Evolutionary conservation across 257 asterid species (phyloP).

Genomic region (Penstemon davidsonii): DNA sequence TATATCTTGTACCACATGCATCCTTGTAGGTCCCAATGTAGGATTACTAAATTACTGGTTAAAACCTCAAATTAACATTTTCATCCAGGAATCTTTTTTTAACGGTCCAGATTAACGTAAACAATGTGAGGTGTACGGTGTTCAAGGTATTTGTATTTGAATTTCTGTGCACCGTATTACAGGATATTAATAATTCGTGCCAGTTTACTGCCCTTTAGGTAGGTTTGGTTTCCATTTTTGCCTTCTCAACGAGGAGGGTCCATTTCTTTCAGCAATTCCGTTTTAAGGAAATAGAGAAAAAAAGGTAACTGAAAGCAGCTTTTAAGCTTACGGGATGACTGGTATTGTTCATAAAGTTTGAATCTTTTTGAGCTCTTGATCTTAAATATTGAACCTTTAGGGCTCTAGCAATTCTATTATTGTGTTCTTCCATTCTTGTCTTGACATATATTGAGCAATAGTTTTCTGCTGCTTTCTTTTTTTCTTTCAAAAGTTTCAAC

Average conservation of each 20-base stretch:
- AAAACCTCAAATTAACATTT: not conserved
- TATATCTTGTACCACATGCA: constrained; percentile 31
- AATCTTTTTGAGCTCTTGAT: constrained; percentile 14
- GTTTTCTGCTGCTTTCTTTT: not conserved
- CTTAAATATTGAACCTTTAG: constrained; percentile 22
- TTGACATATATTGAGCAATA: constrained; percentile 2
- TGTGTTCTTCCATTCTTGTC: not conserved
- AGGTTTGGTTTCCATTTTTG: constrained; percentile 23
- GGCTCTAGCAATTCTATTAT: constrained; percentile 18
- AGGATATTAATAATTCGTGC: constrained; percentile 4
- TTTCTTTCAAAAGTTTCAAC: constrained; percentile 4
- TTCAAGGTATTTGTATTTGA: constrained; percentile 5
- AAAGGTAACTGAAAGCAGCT: constrained; percentile 19
- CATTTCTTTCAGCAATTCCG: constrained; percentile 19
- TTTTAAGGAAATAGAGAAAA: not conserved
- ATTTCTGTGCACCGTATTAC: constrained; percentile 21
- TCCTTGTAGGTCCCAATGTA: not conserved
- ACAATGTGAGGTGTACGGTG: constrained; percentile 9
- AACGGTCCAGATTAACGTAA: constrained; percentile 38
- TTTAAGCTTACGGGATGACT: constrained; percentile 45
- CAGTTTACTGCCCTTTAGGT: constrained; percentile 24
- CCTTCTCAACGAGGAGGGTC: not conserved
- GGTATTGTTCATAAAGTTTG: constrained; percentile 36
- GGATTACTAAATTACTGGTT: not conserved
- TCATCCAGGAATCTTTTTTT: constrained; percentile 13